These are phyloP conservation scores for Polyporus tsugae DNA, from an alignment of 1,284 basidiomycete species.

Conservation along the genomic window DNA sequence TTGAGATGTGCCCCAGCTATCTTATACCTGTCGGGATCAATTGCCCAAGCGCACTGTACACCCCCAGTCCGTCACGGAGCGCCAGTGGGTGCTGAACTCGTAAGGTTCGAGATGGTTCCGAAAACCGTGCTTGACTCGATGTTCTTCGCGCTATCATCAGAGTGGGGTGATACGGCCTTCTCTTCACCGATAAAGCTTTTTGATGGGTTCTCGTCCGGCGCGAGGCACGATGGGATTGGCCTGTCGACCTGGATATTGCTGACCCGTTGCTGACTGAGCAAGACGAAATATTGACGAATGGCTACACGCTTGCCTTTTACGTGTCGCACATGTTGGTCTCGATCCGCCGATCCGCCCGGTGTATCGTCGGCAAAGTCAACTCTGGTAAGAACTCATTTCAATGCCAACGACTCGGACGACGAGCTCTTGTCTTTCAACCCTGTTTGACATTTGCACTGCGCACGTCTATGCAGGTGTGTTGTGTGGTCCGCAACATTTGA, in stretches of 20 bases:
- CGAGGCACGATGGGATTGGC: conserved; percentile 5
- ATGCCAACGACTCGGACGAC: not conserved
- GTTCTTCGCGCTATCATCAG: not conserved
- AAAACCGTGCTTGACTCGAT: not conserved
- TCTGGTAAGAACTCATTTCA: not conserved
- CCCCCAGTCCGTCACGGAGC: not conserved
- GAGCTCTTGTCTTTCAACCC: not conserved
- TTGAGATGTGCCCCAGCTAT: not conserved
- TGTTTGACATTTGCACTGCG: no score
- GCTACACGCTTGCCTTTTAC: conserved; percentile 8
- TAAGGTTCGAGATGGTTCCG: conserved; percentile 3
- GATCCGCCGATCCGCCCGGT: conserved; percentile 6
- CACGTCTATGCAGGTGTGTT: not conserved
- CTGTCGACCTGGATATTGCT: not conserved
- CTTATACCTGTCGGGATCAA: conserved; percentile 6
- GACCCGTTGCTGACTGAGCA: conserved; percentile 7
- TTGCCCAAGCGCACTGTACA: not conserved
- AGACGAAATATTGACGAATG: not conserved
- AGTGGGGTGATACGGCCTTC: not conserved
- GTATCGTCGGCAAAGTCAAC: conserved; percentile 1
- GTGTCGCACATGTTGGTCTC: conserved; percentile 2
- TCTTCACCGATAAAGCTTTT: not conserved
- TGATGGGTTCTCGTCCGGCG: not conserved
- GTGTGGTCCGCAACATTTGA: no score
- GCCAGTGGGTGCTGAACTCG: conserved; percentile 1